Percentiles rank a stretch among this genome's conserved stretches.
Evolutionary conservation across 352 stramenopile species (phyloP).

Genomic region (Pythium rishiriense): DNA sequence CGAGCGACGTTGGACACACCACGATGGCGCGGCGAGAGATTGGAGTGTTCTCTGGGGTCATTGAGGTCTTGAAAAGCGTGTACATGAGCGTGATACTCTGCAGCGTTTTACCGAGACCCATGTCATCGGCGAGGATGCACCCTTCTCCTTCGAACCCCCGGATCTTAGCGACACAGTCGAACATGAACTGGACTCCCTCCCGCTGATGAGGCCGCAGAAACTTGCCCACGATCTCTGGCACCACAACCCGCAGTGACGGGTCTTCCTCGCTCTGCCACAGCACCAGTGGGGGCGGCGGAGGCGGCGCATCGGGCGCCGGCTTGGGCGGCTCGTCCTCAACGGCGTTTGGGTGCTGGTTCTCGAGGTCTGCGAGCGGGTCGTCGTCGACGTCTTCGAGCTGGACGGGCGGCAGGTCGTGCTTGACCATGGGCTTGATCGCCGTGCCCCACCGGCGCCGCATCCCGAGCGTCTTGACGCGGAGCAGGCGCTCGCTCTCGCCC

Average conservation of each 20-base stretch:
- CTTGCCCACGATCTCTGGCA: constrained; percentile 92
- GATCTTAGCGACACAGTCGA: constrained; percentile 91
- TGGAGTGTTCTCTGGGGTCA: constrained; percentile 47
- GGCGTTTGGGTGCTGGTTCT: constrained; percentile 27
- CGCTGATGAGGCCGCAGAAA: constrained; percentile 95
- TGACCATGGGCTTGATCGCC: constrained; percentile 56
- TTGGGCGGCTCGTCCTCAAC: constrained; percentile 28
- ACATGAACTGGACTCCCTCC: constrained; percentile 97
- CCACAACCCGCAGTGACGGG: constrained; percentile 62
- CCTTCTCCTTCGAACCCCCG: constrained; percentile 79
- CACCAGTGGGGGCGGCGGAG: constrained; percentile 65
- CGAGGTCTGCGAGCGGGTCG: constrained; percentile 30
- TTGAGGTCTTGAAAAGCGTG: constrained; percentile 75
- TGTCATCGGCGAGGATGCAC: constrained; percentile 88
- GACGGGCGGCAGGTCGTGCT: constrained; percentile 61
- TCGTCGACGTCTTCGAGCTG: constrained; percentile 61
- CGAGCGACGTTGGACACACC: constrained; percentile 82
- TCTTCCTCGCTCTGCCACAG: constrained; percentile 79
- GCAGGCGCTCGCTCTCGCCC: constrained; percentile 70
- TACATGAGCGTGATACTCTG: constrained; percentile 90
- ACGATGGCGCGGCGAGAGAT: constrained; percentile 77
- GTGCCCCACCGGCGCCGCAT: constrained; percentile 66
- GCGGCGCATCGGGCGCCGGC: constrained; percentile 38
- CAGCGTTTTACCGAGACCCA: constrained; percentile 87
- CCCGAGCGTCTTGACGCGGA: constrained; percentile 85